Evolutionary conservation across 257 asterid species (phyloP).

Genomic region (Lithospermum erythrorhizon): DNA sequence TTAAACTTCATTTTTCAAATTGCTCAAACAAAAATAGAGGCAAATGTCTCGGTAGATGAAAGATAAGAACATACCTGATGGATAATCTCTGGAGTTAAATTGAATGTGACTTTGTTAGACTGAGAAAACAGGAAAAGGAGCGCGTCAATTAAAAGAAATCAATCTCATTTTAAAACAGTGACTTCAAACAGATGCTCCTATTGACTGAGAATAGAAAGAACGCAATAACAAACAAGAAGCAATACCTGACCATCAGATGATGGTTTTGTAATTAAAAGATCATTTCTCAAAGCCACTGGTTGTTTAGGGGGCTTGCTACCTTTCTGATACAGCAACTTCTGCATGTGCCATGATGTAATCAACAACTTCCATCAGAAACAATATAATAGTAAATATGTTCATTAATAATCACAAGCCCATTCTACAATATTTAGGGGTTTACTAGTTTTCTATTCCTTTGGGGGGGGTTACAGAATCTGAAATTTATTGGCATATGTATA

Average conservation of each 20-base stretch:
- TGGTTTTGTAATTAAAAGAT: conserved; percentile 83
- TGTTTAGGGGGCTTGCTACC: conserved; percentile 63
- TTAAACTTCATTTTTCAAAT: too few species aligned
- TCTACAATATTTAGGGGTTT: too few species aligned
- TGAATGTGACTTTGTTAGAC: conserved; percentile 93
- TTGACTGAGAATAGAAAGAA: neutral
- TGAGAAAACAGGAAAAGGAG: conserved; percentile 29
- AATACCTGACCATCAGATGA: conserved; percentile 91
- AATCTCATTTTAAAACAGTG: neutral
- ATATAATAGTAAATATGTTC: neutral
- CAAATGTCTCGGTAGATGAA: conserved; percentile 8
- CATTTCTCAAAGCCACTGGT: conserved; percentile 75
- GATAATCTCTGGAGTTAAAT: conserved; percentile 93
- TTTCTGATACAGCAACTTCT: conserved; percentile 81
- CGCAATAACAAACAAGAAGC: neutral
- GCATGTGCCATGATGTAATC: conserved; percentile 33
- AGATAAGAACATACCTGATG: conserved; percentile 56
- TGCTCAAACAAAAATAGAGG: too few species aligned
- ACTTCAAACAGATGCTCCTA: too few species aligned
- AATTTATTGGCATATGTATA: too few species aligned
- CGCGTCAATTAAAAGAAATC: neutral
- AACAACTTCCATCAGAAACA: conserved; percentile 5
- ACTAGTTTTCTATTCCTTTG: too few species aligned
- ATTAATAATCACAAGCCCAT: neutral
- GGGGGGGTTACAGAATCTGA: neutral